Evolutionary conservation across 148 eudicot species (phyloP), one percentile per base, ranked within the genome.

Genomic region (Vaccinium corymbosum): DNA sequence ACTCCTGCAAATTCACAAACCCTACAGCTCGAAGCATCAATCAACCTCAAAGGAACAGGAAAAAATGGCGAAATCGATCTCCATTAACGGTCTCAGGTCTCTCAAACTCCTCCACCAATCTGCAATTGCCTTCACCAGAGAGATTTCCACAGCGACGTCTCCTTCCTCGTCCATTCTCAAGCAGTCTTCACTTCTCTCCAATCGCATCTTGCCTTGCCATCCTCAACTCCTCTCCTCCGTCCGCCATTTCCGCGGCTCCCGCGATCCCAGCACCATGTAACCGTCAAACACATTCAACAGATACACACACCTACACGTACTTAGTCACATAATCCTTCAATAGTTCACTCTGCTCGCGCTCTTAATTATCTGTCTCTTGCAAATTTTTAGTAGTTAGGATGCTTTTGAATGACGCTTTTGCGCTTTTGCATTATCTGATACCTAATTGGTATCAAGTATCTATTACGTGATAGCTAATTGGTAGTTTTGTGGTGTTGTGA

Each of bases 231-330:
- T 68, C 73, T 68, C 73, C 73, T 27, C 71, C 50, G 86, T 77
- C 71, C 92, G 85, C 79, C 51, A 56, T 57, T 82, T 85, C 55
- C 88, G 85, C 57, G 61, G 16, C 50, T 64, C 83, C 55, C 83
- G 89, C 29, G 90, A 87, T 68, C 73, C 73, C 19, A 27, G 42
- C 73, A 85, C 87, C 16, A 85, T 83, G 89, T 87, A 82, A 13
- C 57, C 1, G 4, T 1, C 17, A 12, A 22, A 29, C 46, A 7
- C 29, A 6, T 22, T 1, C 29, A 7, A 4, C 46, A 42, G 46
- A 4, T 14, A 7, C 13, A 22, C 51, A 10, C 16, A 12, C 38
- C 38, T 35, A 35, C 38, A 1, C 38, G 1, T 76, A 22, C 15
- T 66, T 66, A 3, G 46, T 42, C 46, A 4, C 6, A 3, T 42